phyloP scores from a whole-genome alignment of 352 stramenopile species.

The Blastocystis sp. region DNA sequence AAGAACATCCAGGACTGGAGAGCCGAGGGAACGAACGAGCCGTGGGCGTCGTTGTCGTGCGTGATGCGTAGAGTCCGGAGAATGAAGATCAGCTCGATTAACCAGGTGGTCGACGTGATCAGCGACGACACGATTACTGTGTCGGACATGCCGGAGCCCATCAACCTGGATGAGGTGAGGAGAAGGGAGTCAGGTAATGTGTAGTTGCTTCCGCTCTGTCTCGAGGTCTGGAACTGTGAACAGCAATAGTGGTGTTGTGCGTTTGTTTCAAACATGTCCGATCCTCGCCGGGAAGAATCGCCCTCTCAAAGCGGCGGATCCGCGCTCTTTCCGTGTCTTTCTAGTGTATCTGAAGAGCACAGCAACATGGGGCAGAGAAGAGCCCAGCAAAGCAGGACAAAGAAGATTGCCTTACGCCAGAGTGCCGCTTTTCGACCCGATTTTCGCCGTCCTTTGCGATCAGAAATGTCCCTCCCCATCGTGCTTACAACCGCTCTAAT shows the following conservation, averaged over 20 bases:
- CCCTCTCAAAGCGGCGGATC: too few species aligned
- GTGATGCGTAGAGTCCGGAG: constrained; percentile 26
- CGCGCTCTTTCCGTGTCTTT: not conserved
- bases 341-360: not conserved
- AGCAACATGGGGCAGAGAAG: not conserved
- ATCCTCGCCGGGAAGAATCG: too few species aligned
- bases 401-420: not conserved
- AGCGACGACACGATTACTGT: constrained; percentile 4
- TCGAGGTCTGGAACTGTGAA: constrained; percentile 46
- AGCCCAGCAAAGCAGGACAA: not conserved
- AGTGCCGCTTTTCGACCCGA: not conserved
- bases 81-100: constrained; percentile 17
- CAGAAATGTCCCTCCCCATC: constrained; percentile 1
- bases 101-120: constrained; percentile 53
- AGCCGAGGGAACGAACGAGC: constrained; percentile 16
- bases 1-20: constrained; percentile 64
- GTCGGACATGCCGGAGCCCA: constrained; percentile 18
- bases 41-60: not conserved
- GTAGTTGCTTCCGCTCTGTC: constrained; percentile 68
- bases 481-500: not conserved
- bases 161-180: constrained; percentile 52
- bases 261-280: constrained; percentile 57
- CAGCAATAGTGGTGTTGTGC: not conserved
- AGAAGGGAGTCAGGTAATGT: not conserved
- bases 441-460: not conserved